phyloP scores from a whole-genome alignment of 2,329 filamentous ascomycete genomes.

The Colletotrichum cuscutae region DNA sequence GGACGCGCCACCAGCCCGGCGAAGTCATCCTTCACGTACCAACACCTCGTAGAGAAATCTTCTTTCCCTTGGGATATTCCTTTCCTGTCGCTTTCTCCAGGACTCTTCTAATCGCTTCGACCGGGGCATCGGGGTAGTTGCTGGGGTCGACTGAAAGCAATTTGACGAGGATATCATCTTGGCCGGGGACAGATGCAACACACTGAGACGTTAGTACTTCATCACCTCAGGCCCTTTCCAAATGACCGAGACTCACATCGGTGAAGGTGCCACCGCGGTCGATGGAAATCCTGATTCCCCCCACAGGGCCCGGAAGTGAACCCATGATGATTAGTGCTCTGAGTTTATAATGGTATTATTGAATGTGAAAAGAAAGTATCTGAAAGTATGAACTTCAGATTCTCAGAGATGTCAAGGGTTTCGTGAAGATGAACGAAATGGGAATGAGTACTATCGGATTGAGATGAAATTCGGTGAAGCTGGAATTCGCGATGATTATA shows the following conservation, averaged over 20 bases:
- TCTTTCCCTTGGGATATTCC: conserved; percentile 43
- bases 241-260: conserved; percentile 71
- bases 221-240: conserved; percentile 57
- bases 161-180: conserved; percentile 76
- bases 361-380: too few relatives aligned
- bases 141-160: conserved; percentile 76
- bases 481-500: conserved; percentile 20
- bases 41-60: conserved; percentile 39
- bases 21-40: neutral
- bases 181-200: conserved; percentile 26
- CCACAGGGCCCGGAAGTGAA: conserved; percentile 26
- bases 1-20: too few relatives aligned
- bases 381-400: neutral
- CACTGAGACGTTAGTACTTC: neutral
- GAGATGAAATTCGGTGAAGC: neutral
- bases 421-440: neutral
- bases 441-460: neutral
- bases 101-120: conserved; percentile 73
- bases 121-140: conserved; percentile 78
- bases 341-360: neutral
- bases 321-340: conserved; percentile 1
- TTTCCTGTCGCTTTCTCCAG: conserved; percentile 46
- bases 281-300: conserved; percentile 36
- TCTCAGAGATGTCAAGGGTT: neutral
- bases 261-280: conserved; percentile 68